Evolutionary conservation across 2,329 filamentous ascomycete species (phyloP), one percentile per base, ranked within the genome.

Genomic region (Sporothrix protearum): DNA sequence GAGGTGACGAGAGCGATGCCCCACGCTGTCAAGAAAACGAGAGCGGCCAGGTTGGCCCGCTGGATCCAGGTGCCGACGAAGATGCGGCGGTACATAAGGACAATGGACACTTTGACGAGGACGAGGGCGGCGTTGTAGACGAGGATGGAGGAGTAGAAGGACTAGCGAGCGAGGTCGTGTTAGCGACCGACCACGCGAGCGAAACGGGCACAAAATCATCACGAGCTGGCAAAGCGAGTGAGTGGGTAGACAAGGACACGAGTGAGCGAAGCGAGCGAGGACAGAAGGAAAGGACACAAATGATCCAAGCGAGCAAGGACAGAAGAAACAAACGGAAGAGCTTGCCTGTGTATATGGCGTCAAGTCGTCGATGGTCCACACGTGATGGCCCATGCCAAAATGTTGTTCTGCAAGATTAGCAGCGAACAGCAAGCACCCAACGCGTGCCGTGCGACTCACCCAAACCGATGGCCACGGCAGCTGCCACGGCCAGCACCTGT

Each of bases 61-160:
- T 76, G 76, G 63, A 78, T 78, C n/a, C 64, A 49, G 0, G 55
- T 42, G 16, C 73, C 73, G 14, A 76, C 71, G 68, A 81, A 81
- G 22, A 81, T 78, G 19, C 80, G 77, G 2, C 79, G 76, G 76
- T 80, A 81, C 72, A 80, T 79, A 9, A 81, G 73, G 8, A 80
- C 72, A 70, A 81, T 80, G 22, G 79, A 79, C 12, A 78, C 74
- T 71, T 81, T 81, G 72, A 79, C 78, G 8, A 78, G 64, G 66
- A 74, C 75, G 14, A 79, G 75, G 9, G 74, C 76, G 25, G 77
- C 64, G 68, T 79, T 79, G 75, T 80, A 81, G n/a, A 77, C 59
- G 51, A 80, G 70, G 33, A 80, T 77, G 19, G 76, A 76, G 42
- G 73, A 33, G 71, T 77, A 81, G n/a, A 81, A 77, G 0, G 75